These are phyloP conservation scores for Solanum lycopersicoides DNA, from an alignment of 257 asterid species.

Conservation along the genomic window DNA sequence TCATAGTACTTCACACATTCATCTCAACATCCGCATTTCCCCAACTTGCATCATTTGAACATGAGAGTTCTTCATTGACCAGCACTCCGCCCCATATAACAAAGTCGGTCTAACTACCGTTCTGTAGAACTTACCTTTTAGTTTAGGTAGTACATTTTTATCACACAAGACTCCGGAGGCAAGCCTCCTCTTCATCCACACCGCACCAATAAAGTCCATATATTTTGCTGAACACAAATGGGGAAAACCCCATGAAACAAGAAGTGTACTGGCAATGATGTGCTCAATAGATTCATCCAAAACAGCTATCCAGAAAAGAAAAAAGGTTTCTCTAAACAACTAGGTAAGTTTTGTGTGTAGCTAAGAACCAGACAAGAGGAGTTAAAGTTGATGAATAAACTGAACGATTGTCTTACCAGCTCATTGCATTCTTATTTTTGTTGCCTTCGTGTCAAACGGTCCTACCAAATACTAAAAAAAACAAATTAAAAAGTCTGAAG, in stretches of 20 bases:
- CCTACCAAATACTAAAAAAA: background rate
- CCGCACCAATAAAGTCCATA: background rate
- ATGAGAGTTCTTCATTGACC: background rate
- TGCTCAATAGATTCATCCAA: background rate
- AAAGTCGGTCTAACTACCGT: background rate
- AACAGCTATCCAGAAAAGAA: background rate
- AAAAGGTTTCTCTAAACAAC: background rate
- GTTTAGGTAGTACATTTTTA: background rate
- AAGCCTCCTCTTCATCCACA: background rate
- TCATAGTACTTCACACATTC: background rate
- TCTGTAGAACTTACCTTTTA: background rate
- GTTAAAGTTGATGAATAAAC: slow-evolving; percentile 58
- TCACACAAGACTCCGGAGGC: background rate
- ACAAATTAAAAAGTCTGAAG: background rate
- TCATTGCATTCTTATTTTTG: background rate
- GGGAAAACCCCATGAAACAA: background rate
- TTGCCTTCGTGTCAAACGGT: background rate
- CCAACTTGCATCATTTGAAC: background rate
- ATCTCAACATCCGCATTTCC: background rate
- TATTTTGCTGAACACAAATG: background rate
- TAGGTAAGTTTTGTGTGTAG: background rate
- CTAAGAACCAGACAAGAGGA: slow-evolving; percentile 11
- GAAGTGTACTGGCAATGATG: background rate
- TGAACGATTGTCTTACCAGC: slow-evolving; percentile 58
- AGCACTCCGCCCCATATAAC: background rate